phyloP scores from a whole-genome alignment of 805 yeast genomes.

The Helenozyma baotianmanensis region DNA sequence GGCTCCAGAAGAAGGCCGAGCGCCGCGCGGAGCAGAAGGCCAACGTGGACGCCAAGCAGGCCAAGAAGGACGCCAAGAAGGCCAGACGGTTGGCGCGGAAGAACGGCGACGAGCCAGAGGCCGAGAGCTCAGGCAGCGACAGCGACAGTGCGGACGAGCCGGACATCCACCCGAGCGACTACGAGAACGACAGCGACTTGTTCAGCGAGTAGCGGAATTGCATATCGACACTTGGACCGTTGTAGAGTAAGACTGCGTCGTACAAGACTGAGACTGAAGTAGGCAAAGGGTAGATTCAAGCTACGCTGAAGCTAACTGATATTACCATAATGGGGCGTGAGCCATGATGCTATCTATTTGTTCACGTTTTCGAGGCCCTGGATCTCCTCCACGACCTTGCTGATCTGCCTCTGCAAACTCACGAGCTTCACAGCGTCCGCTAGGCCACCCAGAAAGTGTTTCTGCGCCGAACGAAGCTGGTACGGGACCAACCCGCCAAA shows the following conservation, averaged over 20 bases:
- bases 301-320: no score
- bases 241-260: no score
- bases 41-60: slow-evolving; percentile 71
- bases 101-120: slow-evolving; percentile 23
- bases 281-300: no score
- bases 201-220: slow-evolving; percentile 31
- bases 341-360: no score
- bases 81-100: slow-evolving; percentile 59
- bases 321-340: no score
- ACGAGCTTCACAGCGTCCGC: slow-evolving; percentile 17
- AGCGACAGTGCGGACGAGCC: slow-evolving; percentile 26
- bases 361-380: not conserved
- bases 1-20: slow-evolving; percentile 57
- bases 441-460: slow-evolving; percentile 31
- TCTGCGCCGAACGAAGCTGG: slow-evolving; percentile 36
- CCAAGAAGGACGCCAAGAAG: slow-evolving; percentile 67
- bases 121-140: slow-evolving; percentile 14
- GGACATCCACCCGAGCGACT: slow-evolving; percentile 39
- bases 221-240: no score
- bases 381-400: not conserved
- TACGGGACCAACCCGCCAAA: slow-evolving; percentile 47
- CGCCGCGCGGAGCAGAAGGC: slow-evolving; percentile 76
- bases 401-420: slow-evolving; percentile 19
- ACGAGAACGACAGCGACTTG: slow-evolving; percentile 49
- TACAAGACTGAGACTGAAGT: not conserved